Conservation (phyloP, 768 basidiomycete species). For the Suillus occidentalis region DNA sequence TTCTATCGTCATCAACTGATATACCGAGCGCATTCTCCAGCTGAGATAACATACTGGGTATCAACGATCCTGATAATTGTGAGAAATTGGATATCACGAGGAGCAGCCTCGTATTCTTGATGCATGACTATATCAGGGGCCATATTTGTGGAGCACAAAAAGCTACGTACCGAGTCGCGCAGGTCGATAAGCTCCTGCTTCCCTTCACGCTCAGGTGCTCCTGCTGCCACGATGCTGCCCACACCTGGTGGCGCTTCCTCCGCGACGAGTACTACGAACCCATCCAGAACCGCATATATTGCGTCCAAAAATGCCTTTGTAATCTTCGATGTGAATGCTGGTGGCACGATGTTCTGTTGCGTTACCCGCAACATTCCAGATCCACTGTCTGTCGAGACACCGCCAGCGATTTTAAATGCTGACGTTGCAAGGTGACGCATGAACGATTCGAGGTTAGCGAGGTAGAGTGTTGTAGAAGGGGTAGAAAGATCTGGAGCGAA, state of each 20-base stretch:
- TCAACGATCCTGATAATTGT: slow-evolving; percentile 63
- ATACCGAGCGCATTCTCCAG: slow-evolving; percentile 76
- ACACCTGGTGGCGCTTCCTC: slow-evolving; percentile 57
- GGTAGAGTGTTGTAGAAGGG: slow-evolving; percentile 69
- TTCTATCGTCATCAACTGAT: slow-evolving; percentile 69
- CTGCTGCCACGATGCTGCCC: slow-evolving; percentile 36
- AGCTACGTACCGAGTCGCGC: slow-evolving; percentile 53
- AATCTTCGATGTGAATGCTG: slow-evolving; percentile 70
- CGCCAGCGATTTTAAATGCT: slow-evolving; percentile 81
- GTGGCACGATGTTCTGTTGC: slow-evolving; percentile 62
- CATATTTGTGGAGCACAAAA: neutral
- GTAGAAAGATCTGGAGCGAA: slow-evolving; percentile 70
- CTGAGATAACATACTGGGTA: slow-evolving; percentile 80
- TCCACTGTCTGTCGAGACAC: slow-evolving; percentile 54
- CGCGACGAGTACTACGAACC: slow-evolving; percentile 76
- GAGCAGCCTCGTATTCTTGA: slow-evolving; percentile 83
- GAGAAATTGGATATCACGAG: slow-evolving; percentile 89
- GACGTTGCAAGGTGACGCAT: slow-evolving; percentile 75
- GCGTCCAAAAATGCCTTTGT: slow-evolving; percentile 84
- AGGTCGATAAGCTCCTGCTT: slow-evolving; percentile 64
- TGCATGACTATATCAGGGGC: neutral
- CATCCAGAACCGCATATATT: slow-evolving; percentile 83
- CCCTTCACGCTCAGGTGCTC: slow-evolving; percentile 33
- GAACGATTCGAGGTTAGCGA: slow-evolving; percentile 76
- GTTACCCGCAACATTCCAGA: slow-evolving; percentile 49